Evolutionary conservation across 352 stramenopile genomes (phyloP).

Genomic region (Nannochloropsis limnetica): DNA sequence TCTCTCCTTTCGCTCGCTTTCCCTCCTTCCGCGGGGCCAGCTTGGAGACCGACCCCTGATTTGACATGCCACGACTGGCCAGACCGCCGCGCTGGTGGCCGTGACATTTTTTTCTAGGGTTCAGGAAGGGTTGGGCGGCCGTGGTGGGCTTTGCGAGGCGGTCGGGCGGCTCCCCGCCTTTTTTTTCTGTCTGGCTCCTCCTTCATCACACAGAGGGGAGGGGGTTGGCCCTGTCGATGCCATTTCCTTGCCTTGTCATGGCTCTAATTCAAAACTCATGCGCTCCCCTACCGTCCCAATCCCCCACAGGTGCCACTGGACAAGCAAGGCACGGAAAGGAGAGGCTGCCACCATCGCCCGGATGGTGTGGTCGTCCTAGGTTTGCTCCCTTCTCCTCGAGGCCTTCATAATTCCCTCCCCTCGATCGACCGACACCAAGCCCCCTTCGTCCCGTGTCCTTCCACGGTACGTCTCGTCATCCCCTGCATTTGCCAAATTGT

Average conservation of each 20-base stretch:
- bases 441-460: neutral
- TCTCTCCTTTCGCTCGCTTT: neutral
- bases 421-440: neutral
- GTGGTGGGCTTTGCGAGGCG: neutral
- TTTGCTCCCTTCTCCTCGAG: neutral
- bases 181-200: neutral
- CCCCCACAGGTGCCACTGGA: neutral
- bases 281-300: neutral
- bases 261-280: neutral
- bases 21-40: neutral
- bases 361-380: neutral
- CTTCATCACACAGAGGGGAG: neutral
- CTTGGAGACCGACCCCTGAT: neutral
- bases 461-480: neutral
- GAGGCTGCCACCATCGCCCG: neutral
- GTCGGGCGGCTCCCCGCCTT: neutral
- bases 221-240: neutral
- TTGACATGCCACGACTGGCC: neutral
- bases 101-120: neutral
- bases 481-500: neutral
- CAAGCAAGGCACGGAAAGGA: neutral
- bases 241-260: neutral
- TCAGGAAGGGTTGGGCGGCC: neutral
- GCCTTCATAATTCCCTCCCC: slow-evolving; percentile 9
- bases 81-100: neutral